Percentiles rank a stretch among this genome's conserved stretches.
These are phyloP conservation scores for Acacia pycnantha DNA, from an alignment of 331 rosid species.

Conservation along the genomic window DNA sequence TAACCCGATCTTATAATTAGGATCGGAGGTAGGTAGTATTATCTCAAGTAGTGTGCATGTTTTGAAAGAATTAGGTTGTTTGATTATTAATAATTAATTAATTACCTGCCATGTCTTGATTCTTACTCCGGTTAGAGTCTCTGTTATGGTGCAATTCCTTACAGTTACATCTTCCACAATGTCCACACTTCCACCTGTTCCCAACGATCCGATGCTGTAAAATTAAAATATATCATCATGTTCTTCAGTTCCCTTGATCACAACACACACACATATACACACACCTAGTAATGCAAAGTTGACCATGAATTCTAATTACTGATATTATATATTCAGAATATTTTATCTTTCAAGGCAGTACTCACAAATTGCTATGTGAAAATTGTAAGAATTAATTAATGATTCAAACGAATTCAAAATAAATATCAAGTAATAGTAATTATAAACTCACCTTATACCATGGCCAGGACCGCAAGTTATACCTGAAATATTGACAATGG, in stretches of 20 bases:
- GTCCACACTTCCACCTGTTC: conserved; percentile 39
- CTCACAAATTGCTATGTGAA: not conserved
- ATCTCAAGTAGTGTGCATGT: not conserved
- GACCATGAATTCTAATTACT: not conserved
- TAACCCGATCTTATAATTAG: too few relatives aligned
- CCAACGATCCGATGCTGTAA: conserved; percentile 58
- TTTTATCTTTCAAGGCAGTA: not conserved
- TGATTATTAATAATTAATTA: not conserved
- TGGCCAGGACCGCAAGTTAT: conserved; percentile 68
- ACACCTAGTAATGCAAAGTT: not conserved
- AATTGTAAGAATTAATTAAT: not conserved
- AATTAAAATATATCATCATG: not conserved
- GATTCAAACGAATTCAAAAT: not conserved
- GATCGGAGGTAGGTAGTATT: not conserved
- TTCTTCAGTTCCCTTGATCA: not conserved
- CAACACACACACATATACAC: too few relatives aligned
- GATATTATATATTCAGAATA: not conserved
- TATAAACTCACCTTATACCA: conserved; percentile 50
- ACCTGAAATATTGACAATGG: conserved; percentile 39
- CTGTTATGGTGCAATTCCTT: conserved; percentile 40
- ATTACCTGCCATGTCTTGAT: conserved; percentile 56
- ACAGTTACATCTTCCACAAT: conserved; percentile 52
- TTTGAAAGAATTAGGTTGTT: not conserved
- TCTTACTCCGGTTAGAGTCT: conserved; percentile 54
- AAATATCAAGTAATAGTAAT: not conserved